These are phyloP conservation scores for Odontarrhena argentea DNA, from an alignment of 345 rosid species.

Conservation along the genomic window DNA sequence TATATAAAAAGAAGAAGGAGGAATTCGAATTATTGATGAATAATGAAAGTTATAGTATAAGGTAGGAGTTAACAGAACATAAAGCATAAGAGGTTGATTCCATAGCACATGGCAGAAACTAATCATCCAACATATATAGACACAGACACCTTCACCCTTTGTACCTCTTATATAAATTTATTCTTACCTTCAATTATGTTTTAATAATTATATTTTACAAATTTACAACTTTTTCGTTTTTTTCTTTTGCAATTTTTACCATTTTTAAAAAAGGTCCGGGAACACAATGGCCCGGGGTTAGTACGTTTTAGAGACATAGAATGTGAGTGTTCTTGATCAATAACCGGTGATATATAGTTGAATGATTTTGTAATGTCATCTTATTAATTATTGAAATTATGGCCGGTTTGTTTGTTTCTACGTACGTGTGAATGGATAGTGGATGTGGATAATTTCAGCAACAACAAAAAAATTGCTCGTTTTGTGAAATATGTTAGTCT, in stretches of 20 bases:
- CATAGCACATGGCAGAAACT: slow-evolving; percentile 59
- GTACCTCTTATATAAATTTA: slow-evolving; percentile 14
- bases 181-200: slow-evolving; percentile 13
- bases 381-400: slow-evolving; percentile 11
- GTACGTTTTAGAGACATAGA: slow-evolving; percentile 27
- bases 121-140: slow-evolving; percentile 36
- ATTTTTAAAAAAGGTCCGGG: slow-evolving; percentile 12
- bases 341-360: background rate
- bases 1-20: slow-evolving; percentile 20
- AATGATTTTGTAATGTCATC: slow-evolving; percentile 13
- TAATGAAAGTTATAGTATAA: slow-evolving; percentile 39
- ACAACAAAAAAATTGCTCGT: too few species aligned
- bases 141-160: slow-evolving; percentile 19
- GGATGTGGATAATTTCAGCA: background rate
- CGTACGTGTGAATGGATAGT: background rate
- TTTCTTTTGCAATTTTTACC: background rate
- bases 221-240: background rate
- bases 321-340: slow-evolving; percentile 28
- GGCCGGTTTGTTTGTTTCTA: slow-evolving; percentile 8
- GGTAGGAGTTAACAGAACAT: slow-evolving; percentile 47
- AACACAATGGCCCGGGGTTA: slow-evolving; percentile 31
- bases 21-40: slow-evolving; percentile 28
- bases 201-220: slow-evolving; percentile 6
- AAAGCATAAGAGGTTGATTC: slow-evolving; percentile 49
- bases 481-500: too few species aligned